phyloP scores from a whole-genome alignment of 2,329 filamentous ascomycete species.

The Pyrenophora teres region DNA sequence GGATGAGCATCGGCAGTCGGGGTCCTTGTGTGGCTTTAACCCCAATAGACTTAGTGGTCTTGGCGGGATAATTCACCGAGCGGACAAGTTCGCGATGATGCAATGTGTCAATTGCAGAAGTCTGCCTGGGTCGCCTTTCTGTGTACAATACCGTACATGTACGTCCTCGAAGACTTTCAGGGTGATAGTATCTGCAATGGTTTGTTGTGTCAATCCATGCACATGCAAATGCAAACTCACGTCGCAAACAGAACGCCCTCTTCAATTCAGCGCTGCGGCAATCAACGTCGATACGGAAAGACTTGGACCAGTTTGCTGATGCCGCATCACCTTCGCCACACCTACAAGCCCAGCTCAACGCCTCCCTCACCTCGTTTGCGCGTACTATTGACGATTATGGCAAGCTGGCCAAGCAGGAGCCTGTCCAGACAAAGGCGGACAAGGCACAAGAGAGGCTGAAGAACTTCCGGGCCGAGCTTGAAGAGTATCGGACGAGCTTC shows the following conservation, averaged over 20 bases:
- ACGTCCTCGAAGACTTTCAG: too few species aligned
- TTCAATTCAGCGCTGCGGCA: conserved; percentile 88
- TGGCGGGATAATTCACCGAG: conserved; percentile 15
- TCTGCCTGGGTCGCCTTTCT: not conserved
- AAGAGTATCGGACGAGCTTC: conserved; percentile 78
- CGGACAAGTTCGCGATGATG: conserved; percentile 28
- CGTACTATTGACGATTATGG: conserved; percentile 94
- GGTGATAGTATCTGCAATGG: conserved; percentile 17
- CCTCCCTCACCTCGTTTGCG: conserved; percentile 74
- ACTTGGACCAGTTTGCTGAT: conserved; percentile 72
- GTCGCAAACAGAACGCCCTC: conserved; percentile 67
- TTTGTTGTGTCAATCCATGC: conserved; percentile 13
- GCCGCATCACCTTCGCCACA: conserved; percentile 63
- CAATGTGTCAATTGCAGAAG: conserved; percentile 39
- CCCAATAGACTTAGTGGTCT: conserved; percentile 5
- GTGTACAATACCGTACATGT: not conserved
- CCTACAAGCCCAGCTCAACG: conserved; percentile 58
- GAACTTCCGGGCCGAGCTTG: conserved; percentile 81
- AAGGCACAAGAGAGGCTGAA: conserved; percentile 86
- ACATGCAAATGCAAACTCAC: conserved; percentile 12
- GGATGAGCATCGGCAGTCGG: too few species aligned
- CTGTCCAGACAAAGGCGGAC: conserved; percentile 87
- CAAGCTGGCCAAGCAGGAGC: conserved; percentile 80
- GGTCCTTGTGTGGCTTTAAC: not conserved
- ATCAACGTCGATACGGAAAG: conserved; percentile 76